These are phyloP conservation scores for Trifolium repens DNA, from an alignment of 306 rosid genomes.

Conservation along the genomic window DNA sequence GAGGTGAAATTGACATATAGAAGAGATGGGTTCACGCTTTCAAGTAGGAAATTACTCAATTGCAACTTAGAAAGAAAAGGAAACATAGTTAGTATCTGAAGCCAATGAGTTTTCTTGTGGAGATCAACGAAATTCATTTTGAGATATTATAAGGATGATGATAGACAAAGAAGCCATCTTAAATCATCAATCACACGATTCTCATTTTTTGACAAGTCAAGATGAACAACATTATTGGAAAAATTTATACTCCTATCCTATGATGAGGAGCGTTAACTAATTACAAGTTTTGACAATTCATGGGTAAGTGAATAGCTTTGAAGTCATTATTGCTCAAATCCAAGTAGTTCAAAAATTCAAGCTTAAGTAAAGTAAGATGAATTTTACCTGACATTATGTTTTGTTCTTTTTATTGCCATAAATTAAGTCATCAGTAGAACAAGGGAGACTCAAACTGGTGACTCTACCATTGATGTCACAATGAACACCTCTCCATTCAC, in stretches of 20 bases:
- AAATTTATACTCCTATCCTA: background rate
- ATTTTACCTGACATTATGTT: background rate
- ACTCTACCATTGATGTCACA: too few species aligned
- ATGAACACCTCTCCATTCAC: too few species aligned
- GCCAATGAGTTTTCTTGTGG: background rate
- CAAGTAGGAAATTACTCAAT: background rate
- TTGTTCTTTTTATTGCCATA: too few species aligned
- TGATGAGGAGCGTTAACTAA: background rate
- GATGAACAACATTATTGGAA: background rate
- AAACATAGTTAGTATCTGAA: background rate
- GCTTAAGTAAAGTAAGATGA: background rate
- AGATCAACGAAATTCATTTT: background rate
- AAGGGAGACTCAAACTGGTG: too few species aligned
- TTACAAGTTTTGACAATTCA: background rate
- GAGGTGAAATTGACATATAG: conserved; percentile 12
- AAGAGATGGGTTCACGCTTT: background rate
- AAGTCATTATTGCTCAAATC: conserved; percentile 1
- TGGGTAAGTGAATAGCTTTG: background rate
- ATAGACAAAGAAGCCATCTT: conserved; percentile 4
- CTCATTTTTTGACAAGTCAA: background rate
- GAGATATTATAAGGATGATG: conserved; percentile 10
- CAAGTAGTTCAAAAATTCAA: conserved; percentile 14
- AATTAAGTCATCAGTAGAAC: too few species aligned
- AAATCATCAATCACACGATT: background rate
- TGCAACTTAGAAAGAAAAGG: background rate